phyloP scores from a whole-genome alignment of 345 rosid genomes.

The Heritiera fomes region DNA sequence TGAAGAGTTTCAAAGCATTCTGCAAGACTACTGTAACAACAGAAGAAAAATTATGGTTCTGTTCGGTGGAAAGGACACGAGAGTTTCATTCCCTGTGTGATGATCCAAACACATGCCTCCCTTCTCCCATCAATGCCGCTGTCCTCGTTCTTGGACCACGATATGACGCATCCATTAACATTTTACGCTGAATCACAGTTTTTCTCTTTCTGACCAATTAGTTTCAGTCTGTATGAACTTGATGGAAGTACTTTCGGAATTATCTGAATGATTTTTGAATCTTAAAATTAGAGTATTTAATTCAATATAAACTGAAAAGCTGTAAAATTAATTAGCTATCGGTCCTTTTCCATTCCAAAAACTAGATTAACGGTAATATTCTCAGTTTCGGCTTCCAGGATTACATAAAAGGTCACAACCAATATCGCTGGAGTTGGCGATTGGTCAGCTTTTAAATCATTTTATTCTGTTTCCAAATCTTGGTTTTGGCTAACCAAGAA shows the following conservation, averaged over 20 bases:
- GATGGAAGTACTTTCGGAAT: background rate
- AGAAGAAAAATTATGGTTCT: background rate
- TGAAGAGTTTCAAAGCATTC: background rate
- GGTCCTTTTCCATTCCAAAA: background rate
- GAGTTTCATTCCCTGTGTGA: constrained; percentile 20
- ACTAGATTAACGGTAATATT: background rate
- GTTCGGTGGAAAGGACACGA: constrained; percentile 24
- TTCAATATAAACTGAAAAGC: background rate
- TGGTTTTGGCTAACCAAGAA: background rate
- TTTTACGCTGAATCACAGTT: background rate
- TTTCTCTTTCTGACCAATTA: background rate
- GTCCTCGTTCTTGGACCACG: constrained; percentile 14
- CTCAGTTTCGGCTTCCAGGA: background rate
- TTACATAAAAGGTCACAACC: background rate
- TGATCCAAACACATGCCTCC: constrained; percentile 3
- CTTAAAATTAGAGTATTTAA: too few relatives aligned
- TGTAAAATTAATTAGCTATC: background rate
- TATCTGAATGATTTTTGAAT: background rate
- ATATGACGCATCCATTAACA: too few relatives aligned
- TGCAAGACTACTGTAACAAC: background rate
- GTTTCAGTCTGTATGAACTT: background rate
- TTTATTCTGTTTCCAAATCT: background rate
- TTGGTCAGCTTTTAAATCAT: background rate
- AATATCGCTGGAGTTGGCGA: background rate
- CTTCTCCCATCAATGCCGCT: background rate